Conservation (phyloP, 352 stramenopile genomes). For the Globisporangium paddicum region DNA sequence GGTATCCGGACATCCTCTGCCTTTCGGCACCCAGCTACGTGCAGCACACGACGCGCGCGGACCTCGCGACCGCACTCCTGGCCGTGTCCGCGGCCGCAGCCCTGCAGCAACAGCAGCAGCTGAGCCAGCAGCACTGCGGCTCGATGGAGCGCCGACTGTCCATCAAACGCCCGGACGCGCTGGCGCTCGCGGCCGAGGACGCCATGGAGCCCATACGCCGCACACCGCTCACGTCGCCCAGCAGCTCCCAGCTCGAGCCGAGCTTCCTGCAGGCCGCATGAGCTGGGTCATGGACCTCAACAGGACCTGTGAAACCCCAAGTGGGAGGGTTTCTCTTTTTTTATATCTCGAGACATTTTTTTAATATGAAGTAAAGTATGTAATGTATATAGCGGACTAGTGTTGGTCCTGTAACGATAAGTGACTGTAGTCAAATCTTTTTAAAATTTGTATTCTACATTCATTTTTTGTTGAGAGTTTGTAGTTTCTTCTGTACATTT, state of each 20-base stretch:
- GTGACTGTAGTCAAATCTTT: neutral
- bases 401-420: neutral
- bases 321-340: conserved; percentile 7
- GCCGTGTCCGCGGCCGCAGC: conserved; percentile 7
- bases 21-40: conserved; percentile 18
- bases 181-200: conserved; percentile 9
- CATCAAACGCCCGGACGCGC: conserved; percentile 8
- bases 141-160: conserved; percentile 13
- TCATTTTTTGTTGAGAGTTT: no score
- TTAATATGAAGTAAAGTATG: conserved; percentile 9
- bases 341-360: neutral
- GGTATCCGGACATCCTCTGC: conserved; percentile 67
- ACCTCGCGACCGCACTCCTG: conserved; percentile 11
- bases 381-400: neutral
- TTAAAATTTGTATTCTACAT: no score
- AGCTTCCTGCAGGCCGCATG: conserved; percentile 15
- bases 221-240: conserved; percentile 11
- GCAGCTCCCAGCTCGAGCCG: conserved; percentile 1
- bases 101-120: conserved; percentile 1
- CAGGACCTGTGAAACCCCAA: neutral
- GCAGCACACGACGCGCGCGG: conserved; percentile 10
- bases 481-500: no score
- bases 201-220: conserved; percentile 5
- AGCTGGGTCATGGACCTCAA: no score
- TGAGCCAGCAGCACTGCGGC: conserved; percentile 6